Percentiles rank a stretch among this genome's conserved stretches.
These are phyloP conservation scores for Tillandsia leiboldiana DNA, from an alignment of 176 grass and related monocot genomes.

Conservation along the genomic window DNA sequence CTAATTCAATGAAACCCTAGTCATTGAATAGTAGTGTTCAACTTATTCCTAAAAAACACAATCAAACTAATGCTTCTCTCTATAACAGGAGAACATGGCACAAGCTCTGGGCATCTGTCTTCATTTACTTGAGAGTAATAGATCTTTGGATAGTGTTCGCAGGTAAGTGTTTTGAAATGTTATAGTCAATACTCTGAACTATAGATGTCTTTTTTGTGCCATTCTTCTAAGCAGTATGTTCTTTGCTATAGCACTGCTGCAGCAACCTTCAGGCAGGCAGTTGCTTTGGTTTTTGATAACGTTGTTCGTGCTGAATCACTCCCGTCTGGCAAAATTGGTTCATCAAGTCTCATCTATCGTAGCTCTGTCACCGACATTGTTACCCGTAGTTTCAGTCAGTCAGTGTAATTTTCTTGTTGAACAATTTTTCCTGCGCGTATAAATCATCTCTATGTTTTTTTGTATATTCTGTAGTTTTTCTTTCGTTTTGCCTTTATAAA, in stretches of 20 bases:
- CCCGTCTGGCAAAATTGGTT: slow-evolving; percentile 69
- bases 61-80: neutral
- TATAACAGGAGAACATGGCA: slow-evolving; percentile 64
- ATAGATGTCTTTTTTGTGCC: slow-evolving; percentile 8
- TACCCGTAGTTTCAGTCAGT: slow-evolving; percentile 59
- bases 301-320: slow-evolving; percentile 73
- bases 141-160: slow-evolving; percentile 90
- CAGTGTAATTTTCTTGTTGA: slow-evolving; percentile 43
- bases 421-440: slow-evolving; percentile 12
- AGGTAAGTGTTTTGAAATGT: slow-evolving; percentile 46
- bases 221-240: slow-evolving; percentile 28
- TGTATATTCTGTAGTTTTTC: slow-evolving; percentile 4
- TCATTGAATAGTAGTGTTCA: neutral
- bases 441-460: neutral
- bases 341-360: slow-evolving; percentile 45
- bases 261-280: slow-evolving; percentile 99
- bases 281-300: slow-evolving; percentile 85
- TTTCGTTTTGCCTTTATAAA: slow-evolving; percentile 21
- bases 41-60: neutral
- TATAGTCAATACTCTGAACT: slow-evolving; percentile 7
- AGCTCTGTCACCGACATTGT: slow-evolving; percentile 70
- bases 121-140: slow-evolving; percentile 69
- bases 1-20: too few relatives aligned
- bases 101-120: slow-evolving; percentile 94
- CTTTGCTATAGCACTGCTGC: slow-evolving; percentile 77